phyloP scores from a whole-genome alignment of 345 rosid species.

The Gynandropsis gynandra region DNA sequence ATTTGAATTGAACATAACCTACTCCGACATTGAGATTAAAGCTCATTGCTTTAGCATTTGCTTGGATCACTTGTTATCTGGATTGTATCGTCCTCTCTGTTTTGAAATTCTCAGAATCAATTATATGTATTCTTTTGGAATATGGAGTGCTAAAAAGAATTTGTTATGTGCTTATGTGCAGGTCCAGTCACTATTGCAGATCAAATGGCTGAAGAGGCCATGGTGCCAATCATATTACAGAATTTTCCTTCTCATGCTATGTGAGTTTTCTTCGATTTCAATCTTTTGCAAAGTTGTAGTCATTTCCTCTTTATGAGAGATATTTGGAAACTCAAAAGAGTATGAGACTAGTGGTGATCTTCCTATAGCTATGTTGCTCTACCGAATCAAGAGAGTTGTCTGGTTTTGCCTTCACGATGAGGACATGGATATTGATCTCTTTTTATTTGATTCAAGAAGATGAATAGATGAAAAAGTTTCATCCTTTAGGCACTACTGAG shows the following conservation, averaged over 20 bases:
- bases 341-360: not conserved
- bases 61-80: no score
- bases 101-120: no score
- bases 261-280: constrained; percentile 36
- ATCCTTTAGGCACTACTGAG: no score
- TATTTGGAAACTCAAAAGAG: no score
- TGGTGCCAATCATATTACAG: constrained; percentile 64
- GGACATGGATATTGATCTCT: constrained; percentile 8
- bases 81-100: no score
- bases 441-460: constrained; percentile 1
- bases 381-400: not conserved
- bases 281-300: not conserved
- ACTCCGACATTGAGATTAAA: no score
- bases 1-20: no score
- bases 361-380: constrained; percentile 7
- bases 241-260: constrained; percentile 84
- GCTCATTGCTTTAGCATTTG: no score
- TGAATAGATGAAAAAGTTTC: not conserved
- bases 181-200: constrained; percentile 99
- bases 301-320: not conserved
- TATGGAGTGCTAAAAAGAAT: not conserved
- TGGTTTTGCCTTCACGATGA: not conserved
- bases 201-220: constrained; percentile 85
- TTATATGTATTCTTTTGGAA: not conserved
- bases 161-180: constrained; percentile 18